Base-by-base conservation (phyloP, 805 yeast genomes). In the Spathaspora passalidarum region DNA sequence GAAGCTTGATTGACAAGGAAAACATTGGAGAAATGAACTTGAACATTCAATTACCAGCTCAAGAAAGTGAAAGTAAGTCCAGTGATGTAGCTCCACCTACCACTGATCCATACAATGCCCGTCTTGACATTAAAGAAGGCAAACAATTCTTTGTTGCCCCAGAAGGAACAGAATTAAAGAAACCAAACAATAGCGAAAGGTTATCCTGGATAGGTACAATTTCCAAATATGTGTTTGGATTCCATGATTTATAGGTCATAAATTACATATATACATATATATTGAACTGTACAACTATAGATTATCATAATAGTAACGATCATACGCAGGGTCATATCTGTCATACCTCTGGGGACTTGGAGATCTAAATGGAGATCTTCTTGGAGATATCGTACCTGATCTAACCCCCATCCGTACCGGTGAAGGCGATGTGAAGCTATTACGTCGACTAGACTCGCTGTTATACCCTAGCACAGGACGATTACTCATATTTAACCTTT, bases 21-120 rank as follows among this genome's bases (percentile, higher is more conserved):
- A 80, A 79, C 51, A 66, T 79, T 21, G 83, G 83, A 1, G 75
- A 70, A 37, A 59, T 60, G 2, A 42, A 36, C 38, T 45, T 47
- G 34, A 37, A 36, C 23, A 56, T 49, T 42, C 40, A 32, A 25
- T 26, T 37, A 22, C 23, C 16, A 29, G 14, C 49, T 2, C 9
- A n/a, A 40, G 32, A 10, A 22, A 21, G 20, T 25, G 49, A 38
- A 16, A 35, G 11, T 29, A 32, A 18, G 17, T n/a, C 32, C 11
- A n/a, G 13, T 7, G 29, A 21, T 20, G 40, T 23, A 18, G 13
- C 40, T 22, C 5, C 25, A 22, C 9, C 20, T 32, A 32, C 38
- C 38, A 11, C 36, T 11, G 41, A 34, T 37, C 43, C 64, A 2
- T 64, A 62, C 42, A 55, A 52, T n/a, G 56, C 60, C 13, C 56